Conservation (phyloP, 2,329 filamentous ascomycete species). For the Rhynchosporium agropyri region DNA sequence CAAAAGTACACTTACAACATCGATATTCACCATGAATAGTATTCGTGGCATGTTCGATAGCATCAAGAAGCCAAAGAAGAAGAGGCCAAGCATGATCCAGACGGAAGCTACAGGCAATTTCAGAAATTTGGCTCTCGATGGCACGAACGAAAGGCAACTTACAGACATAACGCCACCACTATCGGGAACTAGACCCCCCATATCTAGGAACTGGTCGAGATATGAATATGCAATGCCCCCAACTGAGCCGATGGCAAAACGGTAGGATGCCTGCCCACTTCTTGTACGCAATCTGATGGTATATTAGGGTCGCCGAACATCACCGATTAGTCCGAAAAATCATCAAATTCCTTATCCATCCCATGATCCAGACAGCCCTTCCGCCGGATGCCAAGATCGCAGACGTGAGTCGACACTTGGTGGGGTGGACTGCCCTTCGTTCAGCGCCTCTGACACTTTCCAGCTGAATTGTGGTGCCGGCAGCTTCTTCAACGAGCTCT, state of each 20-base stretch:
- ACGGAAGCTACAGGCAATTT: not conserved
- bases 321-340: not conserved
- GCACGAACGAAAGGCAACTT: not conserved
- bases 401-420: not conserved
- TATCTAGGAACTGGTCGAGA: not conserved
- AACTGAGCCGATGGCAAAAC: not conserved
- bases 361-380: not conserved
- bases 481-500: not conserved
- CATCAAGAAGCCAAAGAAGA: not conserved
- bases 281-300: not conserved
- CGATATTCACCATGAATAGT: not conserved
- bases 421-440: too few species aligned
- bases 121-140: not conserved
- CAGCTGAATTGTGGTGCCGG: slow-evolving; percentile 5
- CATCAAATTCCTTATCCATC: slow-evolving; percentile 2
- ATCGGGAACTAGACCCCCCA: not conserved
- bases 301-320: not conserved
- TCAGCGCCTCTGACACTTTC: not conserved
- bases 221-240: not conserved
- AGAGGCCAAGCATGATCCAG: not conserved
- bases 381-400: not conserved
- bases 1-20: not conserved
- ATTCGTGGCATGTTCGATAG: not conserved
- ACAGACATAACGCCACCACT: not conserved
- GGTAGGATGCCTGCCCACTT: not conserved